Evolutionary conservation across 2,329 filamentous ascomycete genomes (phyloP), one percentile per base, ranked within the genome.

Genomic region (Neopestalotiopsis sp.): DNA sequence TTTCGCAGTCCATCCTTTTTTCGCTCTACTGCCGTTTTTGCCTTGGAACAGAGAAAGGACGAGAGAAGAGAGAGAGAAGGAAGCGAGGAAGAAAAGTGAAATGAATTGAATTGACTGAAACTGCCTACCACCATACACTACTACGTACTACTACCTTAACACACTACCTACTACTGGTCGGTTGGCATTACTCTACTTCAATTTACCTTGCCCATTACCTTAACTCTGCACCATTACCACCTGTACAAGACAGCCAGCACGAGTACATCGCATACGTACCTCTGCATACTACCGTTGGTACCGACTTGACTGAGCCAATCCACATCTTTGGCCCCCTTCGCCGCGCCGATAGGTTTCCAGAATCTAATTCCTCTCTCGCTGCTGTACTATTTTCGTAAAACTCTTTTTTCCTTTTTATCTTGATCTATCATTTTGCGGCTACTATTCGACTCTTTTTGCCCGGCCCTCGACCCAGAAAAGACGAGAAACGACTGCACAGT

Each of bases 381-480:
- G 34, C 10, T 52, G 62, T 65, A 65, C 62, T 65, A 52, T 65
- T 52, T 65, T 65, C 62, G 40, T 49, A 65, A 34, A 34, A 34
- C 24, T 65, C 40, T 65, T 65, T 30, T 49, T 40, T 40, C 38
- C 30, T 24, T 59, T 59, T 34, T 30, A 59, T 59, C 13, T 14
- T 34, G 24, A 28, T 30, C 24, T 30, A 59, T 59, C 57, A n/a
- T 14, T 59, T 59, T 59, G 57, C 57, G 32, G 30, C 59, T 20
- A 20, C 30, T 13, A 20, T 17, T 34, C 34, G 59, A 20, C 28
- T 62, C 32, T 13, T 59, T 28, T 59, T 59, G 45, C 45, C 45
- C 45, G 45, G 45, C 45, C 45, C n/a, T 52, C 45, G 45, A 52
- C 45, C 10, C 34, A 38, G 34, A 38, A 28, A 52, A 52, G 45